Conservation (phyloP, 805 yeast species). For the Pichia phayaonensis region DNA sequence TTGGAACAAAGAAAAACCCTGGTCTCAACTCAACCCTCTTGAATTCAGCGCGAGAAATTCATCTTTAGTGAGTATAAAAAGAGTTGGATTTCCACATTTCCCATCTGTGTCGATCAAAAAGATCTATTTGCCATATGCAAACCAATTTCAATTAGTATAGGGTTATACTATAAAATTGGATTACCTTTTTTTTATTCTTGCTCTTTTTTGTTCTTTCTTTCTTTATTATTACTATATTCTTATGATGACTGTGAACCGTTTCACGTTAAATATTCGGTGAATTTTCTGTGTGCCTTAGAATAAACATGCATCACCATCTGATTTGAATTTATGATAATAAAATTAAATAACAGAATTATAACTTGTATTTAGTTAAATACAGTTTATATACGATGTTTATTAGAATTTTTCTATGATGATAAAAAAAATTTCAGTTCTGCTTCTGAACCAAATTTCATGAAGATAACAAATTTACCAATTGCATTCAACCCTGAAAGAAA, state of each 20-base stretch:
- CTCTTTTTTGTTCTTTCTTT: not conserved
- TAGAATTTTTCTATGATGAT: constrained; percentile 47
- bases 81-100: not conserved
- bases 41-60: not conserved
- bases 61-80: not conserved
- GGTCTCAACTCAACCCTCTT: not conserved
- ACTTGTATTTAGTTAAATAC: not conserved
- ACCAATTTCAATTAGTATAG: not conserved
- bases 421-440: constrained; percentile 83
- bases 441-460: constrained; percentile 75
- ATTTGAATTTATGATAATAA: constrained; percentile 20
- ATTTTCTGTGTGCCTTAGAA: constrained; percentile 63
- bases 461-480: constrained; percentile 70
- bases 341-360: not conserved
- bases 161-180: constrained; percentile 1
- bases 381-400: not conserved
- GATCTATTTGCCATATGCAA: not conserved
- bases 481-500: not conserved
- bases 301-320: constrained; percentile 98
- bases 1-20: not conserved
- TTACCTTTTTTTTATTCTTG: not conserved
- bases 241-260: constrained; percentile 31
- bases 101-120: no score
- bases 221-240: constrained; percentile 5
- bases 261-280: constrained; percentile 28